Percentiles rank a stretch among this genome's conserved stretches.
phyloP scores from a whole-genome alignment of 2,329 filamentous ascomycete species.

The Seiridium unicorne region DNA sequence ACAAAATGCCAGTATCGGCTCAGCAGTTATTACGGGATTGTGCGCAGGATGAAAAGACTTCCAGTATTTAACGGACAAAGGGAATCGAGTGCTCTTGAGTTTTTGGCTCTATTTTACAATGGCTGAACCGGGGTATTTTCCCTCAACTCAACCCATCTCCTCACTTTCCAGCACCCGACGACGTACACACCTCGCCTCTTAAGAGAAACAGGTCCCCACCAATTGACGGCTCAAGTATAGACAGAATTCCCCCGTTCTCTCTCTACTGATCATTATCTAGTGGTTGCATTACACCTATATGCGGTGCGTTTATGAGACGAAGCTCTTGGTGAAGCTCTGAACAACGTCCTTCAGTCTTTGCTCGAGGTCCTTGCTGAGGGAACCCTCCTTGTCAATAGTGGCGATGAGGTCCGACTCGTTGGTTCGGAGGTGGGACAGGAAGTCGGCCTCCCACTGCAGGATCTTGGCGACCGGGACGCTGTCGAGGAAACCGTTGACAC shows the following conservation, averaged over 20 bases:
- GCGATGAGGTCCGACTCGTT: constrained; percentile 83
- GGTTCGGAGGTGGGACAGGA: constrained; percentile 86
- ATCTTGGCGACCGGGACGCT: constrained; percentile 86
- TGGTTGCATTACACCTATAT: constrained; percentile 10
- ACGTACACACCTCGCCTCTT: constrained; percentile 42
- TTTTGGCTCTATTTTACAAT: constrained; percentile 64
- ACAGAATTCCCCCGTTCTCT: constrained; percentile 37
- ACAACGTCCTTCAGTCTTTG: constrained; percentile 76
- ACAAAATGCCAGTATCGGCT: no score
- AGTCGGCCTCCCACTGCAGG: constrained; percentile 90
- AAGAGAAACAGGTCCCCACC: constrained; percentile 43
- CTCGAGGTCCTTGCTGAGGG: constrained; percentile 93
- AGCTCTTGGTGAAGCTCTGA: constrained; percentile 88
- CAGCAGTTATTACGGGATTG: no score
- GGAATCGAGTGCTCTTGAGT: constrained; percentile 63
- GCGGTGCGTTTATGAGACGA: constrained; percentile 54
- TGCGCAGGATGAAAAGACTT: not conserved
- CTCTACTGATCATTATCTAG: constrained; percentile 28
- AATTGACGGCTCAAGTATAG: constrained; percentile 38
- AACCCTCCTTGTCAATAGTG: constrained; percentile 92
- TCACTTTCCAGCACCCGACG: constrained; percentile 47
- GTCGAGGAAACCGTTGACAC: constrained; percentile 98
- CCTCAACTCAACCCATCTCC: constrained; percentile 39
- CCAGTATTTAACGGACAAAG: constrained; percentile 44
- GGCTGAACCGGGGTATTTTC: constrained; percentile 46